phyloP scores from a whole-genome alignment of 164 flowering plant genomes.

The Berberis thunbergii region DNA sequence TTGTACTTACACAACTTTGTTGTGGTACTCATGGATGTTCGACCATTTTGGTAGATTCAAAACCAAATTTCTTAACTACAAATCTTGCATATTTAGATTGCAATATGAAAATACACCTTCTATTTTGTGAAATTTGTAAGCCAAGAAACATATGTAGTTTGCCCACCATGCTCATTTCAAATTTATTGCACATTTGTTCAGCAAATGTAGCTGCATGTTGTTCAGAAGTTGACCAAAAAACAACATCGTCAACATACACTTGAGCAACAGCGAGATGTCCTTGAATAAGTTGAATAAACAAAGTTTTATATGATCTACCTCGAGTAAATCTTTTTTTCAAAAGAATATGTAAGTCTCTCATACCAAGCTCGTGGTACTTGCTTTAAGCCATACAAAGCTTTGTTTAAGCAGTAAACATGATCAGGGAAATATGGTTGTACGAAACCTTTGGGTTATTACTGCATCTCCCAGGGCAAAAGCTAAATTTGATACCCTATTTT shows the following conservation, averaged over 20 bases:
- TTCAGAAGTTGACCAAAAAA: neutral
- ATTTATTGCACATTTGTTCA: neutral
- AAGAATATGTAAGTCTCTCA: neutral
- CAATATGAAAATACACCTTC: neutral
- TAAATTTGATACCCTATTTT: no score
- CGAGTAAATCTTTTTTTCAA: neutral
- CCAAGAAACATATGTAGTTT: neutral
- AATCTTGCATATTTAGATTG: neutral
- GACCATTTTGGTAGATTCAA: neutral
- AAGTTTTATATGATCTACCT: neutral
- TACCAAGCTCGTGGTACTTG: neutral
- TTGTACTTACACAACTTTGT: neutral
- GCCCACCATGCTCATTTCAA: neutral
- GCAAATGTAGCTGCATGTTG: neutral
- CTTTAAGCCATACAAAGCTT: neutral
- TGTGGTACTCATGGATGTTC: neutral
- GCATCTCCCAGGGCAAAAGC: no score
- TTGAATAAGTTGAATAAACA: neutral
- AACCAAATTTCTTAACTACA: neutral
- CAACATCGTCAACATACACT: neutral
- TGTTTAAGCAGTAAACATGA: neutral
- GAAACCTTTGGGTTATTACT: neutral
- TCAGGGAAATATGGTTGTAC: neutral
- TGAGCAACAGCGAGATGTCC: neutral
- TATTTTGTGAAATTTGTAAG: neutral